Conservation (phyloP, 257 asterid species). For the Fraxinus americana region DNA sequence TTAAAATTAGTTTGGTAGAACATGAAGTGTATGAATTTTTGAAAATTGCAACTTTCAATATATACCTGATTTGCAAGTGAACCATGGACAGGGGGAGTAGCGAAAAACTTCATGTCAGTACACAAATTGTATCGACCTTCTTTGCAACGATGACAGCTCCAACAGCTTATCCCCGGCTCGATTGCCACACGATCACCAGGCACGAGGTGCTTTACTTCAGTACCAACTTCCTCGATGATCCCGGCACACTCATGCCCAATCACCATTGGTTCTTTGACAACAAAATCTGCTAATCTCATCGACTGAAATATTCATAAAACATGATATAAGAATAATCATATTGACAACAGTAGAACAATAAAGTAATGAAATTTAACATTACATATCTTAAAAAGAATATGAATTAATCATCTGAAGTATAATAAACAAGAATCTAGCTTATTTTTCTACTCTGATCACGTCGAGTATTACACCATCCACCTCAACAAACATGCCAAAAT, state of each 20-base stretch:
- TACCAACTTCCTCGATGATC: constrained; percentile 73
- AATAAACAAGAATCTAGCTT: no score
- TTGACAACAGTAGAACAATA: background rate
- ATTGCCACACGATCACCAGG: constrained; percentile 87
- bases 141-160: constrained; percentile 74
- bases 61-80: constrained; percentile 90
- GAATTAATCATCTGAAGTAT: constrained; percentile 1
- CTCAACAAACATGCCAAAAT: background rate
- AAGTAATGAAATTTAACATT: background rate
- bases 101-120: constrained; percentile 91
- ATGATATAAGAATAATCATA: background rate
- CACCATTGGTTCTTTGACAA: constrained; percentile 95
- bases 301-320: constrained; percentile 39
- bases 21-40: background rate
- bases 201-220: constrained; percentile 58
- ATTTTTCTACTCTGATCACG: no score
- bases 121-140: constrained; percentile 89
- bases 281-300: constrained; percentile 72
- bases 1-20: background rate
- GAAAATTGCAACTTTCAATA: background rate
- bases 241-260: constrained; percentile 98
- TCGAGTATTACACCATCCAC: background rate
- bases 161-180: constrained; percentile 88
- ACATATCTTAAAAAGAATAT: background rate
- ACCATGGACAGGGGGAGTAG: constrained; percentile 90